Percentiles rank a stretch among this genome's conserved stretches.
These are phyloP conservation scores for Claviceps purpurea DNA, from an alignment of 2,329 filamentous ascomycete genomes.

Conservation along the genomic window DNA sequence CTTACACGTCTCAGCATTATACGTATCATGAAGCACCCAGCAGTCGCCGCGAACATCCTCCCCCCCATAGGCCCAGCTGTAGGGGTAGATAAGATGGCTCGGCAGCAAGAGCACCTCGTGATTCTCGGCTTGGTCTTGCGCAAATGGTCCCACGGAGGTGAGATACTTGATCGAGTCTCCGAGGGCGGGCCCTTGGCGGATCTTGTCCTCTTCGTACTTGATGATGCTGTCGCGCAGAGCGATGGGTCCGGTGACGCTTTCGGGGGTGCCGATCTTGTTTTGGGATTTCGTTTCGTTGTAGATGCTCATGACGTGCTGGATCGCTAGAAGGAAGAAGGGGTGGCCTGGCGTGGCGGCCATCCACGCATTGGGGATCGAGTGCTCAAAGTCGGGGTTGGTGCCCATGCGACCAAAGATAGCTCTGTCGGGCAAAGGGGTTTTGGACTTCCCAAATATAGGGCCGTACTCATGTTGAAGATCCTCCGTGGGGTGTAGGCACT, in stretches of 20 bases:
- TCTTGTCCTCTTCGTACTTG: background rate
- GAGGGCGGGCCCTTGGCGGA: background rate
- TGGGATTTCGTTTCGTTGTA: background rate
- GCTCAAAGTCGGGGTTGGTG: conserved; percentile 12
- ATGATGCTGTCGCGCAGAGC: background rate
- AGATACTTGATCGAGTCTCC: background rate
- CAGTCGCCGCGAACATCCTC: conserved; percentile 7
- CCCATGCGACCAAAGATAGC: conserved; percentile 22
- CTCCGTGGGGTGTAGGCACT: conserved; percentile 5
- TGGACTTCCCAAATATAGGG: background rate
- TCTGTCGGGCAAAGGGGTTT: background rate
- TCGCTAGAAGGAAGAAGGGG: conserved; percentile 17
- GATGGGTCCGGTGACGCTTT: background rate
- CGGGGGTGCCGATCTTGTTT: background rate
- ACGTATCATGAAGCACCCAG: conserved; percentile 10
- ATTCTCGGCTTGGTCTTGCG: background rate
- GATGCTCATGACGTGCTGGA: conserved; percentile 7
- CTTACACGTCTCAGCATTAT: conserved; percentile 11
- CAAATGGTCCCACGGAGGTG: background rate
- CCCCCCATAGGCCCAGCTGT: conserved; percentile 12
- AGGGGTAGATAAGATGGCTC: conserved; percentile 13
- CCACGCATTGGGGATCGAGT: conserved; percentile 24
- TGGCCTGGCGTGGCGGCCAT: conserved; percentile 22
- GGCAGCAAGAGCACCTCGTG: conserved; percentile 12
- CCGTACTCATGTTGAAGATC: background rate